Evolutionary conservation across 192 early-diverging fungal species (phyloP), one percentile per base, ranked within the genome.

Genomic region (Backusella tuberculispora): DNA sequence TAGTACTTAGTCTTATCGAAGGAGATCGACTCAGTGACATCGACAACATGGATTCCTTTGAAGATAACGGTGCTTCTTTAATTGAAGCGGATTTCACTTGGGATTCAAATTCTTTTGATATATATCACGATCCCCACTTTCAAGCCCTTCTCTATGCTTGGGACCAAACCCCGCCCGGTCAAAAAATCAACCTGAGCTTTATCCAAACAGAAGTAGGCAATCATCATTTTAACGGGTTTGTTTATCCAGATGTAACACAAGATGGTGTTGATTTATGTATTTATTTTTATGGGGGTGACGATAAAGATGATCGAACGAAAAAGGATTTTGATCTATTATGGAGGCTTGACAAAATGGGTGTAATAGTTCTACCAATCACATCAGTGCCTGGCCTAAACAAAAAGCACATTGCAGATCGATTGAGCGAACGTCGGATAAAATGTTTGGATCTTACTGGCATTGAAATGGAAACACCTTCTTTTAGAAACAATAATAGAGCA

Each of bases 41-140:
- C 48, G 68, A 76, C 34, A 63, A 64, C 9, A 71, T 38, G 15
- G 63, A 43, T 43, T 71, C 68, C 3, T 81, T 66, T 29, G 81
- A 82, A 47, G 76, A 82, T 41, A 78, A 72, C 48, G 81, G 81
- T 9, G 41, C 76, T 6, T 68, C 77, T 5, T 70, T 82, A 12
- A 76, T 82, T 43, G 81, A 82, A 66, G 77, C 77, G 3, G 81
- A 82, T 45, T 82, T 78, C 45, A 82, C 81, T 1, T 56, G 74
- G 47, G 24, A 53, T 26, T 71, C 67, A 9, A 69, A 37, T 17
- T 65, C 47, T 24, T 29, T 74, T 40, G 34, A 46, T 41, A 17
- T 47, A 21, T 44, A 63, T 8, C 3, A 38, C 13, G 63, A 44
- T n/a, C 63, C 60, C 2, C 44, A 44, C 24, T 2, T 29, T 15